Evolutionary conservation across 2,329 filamentous ascomycete genomes (phyloP).

Genomic region (Pleoardoris graminearum): DNA sequence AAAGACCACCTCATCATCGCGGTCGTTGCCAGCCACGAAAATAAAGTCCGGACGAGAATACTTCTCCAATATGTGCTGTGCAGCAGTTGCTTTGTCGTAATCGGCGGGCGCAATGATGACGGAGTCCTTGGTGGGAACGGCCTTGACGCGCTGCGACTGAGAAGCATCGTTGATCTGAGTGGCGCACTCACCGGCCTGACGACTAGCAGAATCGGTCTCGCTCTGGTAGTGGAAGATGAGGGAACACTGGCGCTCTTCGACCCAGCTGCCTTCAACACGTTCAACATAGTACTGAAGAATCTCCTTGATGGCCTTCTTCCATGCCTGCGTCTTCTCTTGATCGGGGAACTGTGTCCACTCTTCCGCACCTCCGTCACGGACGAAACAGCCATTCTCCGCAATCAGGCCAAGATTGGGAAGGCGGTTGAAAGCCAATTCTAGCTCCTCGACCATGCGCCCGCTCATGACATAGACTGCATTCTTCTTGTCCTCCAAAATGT

Average conservation of each 20-base stretch:
- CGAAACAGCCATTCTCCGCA: slow-evolving; percentile 91
- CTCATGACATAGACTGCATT: slow-evolving; percentile 97
- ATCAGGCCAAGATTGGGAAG: slow-evolving; percentile 86
- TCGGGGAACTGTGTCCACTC: slow-evolving; percentile 81
- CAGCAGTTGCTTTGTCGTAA: slow-evolving; percentile 86
- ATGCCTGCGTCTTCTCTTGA: slow-evolving; percentile 67
- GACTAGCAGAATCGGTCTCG: slow-evolving; percentile 63
- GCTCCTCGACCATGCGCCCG: slow-evolving; percentile 80
- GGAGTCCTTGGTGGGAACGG: slow-evolving; percentile 76
- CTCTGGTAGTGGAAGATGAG: slow-evolving; percentile 90
- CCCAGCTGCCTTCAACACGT: slow-evolving; percentile 81
- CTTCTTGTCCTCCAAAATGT: slow-evolving; percentile 75
- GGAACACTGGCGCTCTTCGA: slow-evolving; percentile 91
- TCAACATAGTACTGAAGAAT: slow-evolving; percentile 91
- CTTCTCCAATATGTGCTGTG: slow-evolving; percentile 69
- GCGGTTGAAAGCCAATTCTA: slow-evolving; percentile 81
- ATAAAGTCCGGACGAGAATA: slow-evolving; percentile 69
- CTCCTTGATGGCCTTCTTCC: slow-evolving; percentile 81
- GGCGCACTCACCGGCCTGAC: slow-evolving; percentile 85
- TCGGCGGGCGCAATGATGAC: slow-evolving; percentile 83
- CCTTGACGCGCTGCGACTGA: slow-evolving; percentile 79
- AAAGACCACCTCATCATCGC: slow-evolving; percentile 93
- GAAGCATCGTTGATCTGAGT: slow-evolving; percentile 96
- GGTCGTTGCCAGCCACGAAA: slow-evolving; percentile 85
- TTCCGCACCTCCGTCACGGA: slow-evolving; percentile 68